Percentiles rank a stretch among this genome's conserved stretches.
Conservation (phyloP, 768 basidiomycete species). For the Xanthoconium stramineum region DNA sequence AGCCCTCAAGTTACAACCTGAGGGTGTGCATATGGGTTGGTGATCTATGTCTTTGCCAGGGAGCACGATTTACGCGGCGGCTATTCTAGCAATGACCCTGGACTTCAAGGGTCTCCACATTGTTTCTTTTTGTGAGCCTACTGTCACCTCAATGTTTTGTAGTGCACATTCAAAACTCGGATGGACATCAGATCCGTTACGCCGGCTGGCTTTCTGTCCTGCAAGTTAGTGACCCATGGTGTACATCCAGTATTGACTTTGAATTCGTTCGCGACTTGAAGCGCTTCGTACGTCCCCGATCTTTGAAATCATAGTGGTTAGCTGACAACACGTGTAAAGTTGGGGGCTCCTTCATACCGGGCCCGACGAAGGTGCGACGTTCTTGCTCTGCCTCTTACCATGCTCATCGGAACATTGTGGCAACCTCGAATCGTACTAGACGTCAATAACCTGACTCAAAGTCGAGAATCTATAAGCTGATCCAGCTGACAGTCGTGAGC, state of each 20-base stretch:
- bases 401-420: too few species aligned
- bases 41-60: background rate
- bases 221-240: background rate
- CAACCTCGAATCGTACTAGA: background rate
- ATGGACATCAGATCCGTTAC: background rate
- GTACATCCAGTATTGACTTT: background rate
- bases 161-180: background rate
- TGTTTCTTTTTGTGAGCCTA: background rate
- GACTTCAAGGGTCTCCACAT: too few species aligned
- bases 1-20: too few species aligned
- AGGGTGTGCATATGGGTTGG: slow-evolving; percentile 4
- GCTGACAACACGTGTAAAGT: background rate
- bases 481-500: background rate
- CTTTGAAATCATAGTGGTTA: background rate
- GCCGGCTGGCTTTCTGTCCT: background rate
- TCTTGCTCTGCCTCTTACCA: too few species aligned
- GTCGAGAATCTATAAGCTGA: background rate
- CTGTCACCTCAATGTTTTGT: too few species aligned
- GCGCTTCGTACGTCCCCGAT: background rate
- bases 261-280: background rate
- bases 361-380: background rate
- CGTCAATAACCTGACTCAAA: background rate
- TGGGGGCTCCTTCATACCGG: background rate
- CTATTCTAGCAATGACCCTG: too few species aligned
- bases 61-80: too few species aligned